Percentiles rank a stretch among this genome's conserved stretches.
Evolutionary conservation across 495 filamentous ascomycete species (phyloP).

Genomic region (Hypomontagnella submonticulosa): DNA sequence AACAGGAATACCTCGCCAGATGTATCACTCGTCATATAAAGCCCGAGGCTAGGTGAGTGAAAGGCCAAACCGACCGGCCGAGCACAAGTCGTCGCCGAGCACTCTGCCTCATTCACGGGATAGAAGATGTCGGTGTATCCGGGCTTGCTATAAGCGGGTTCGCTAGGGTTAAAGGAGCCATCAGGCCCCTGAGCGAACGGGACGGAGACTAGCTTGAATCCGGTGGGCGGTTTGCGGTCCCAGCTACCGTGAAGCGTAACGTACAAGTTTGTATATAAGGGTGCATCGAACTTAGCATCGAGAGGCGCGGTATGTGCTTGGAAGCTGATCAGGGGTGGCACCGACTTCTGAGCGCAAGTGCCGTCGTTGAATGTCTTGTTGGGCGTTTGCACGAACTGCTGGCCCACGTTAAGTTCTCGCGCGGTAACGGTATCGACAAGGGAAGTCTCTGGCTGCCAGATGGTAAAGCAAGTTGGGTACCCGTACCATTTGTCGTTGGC

Average conservation of each 20-base stretch:
- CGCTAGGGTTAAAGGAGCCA: constrained; percentile 51
- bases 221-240: constrained; percentile 64
- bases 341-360: constrained; percentile 53
- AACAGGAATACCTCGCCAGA: constrained; percentile 70
- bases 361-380: constrained; percentile 55
- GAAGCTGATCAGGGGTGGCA: constrained; percentile 65
- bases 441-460: constrained; percentile 62
- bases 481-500: constrained; percentile 66
- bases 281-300: constrained; percentile 65
- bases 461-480: constrained; percentile 75
- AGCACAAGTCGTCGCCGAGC: constrained; percentile 57
- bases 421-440: background rate
- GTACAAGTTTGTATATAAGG: constrained; percentile 45
- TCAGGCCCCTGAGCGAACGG: constrained; percentile 52
- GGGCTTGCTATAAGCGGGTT: constrained; percentile 51
- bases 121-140: constrained; percentile 61
- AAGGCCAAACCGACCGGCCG: constrained; percentile 66
- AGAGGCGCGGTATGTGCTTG: constrained; percentile 70
- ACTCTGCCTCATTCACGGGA: constrained; percentile 57
- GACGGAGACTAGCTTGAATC: constrained; percentile 66
- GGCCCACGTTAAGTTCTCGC: constrained; percentile 44
- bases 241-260: constrained; percentile 61
- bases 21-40: constrained; percentile 68
- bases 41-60: constrained; percentile 53
- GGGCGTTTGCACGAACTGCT: constrained; percentile 51